Evolutionary conservation across 495 filamentous ascomycete genomes (phyloP).

Genomic region (Aspergillus steynii): DNA sequence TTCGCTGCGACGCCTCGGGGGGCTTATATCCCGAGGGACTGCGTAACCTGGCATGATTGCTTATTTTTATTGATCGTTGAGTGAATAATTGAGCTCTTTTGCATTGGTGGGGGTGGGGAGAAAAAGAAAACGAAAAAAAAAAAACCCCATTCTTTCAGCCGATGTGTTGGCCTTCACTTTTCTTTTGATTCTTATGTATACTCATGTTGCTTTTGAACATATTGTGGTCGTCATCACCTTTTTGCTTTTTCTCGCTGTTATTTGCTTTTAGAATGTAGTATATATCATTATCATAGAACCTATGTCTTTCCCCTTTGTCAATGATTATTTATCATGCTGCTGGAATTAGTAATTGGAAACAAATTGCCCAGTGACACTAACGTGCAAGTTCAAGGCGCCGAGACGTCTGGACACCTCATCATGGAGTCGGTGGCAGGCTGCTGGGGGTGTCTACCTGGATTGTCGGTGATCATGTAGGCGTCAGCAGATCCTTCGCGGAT

Average conservation of each 20-base stretch:
- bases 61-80: background rate
- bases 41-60: background rate
- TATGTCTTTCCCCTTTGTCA: background rate
- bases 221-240: background rate
- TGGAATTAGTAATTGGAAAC: background rate
- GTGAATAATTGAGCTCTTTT: background rate
- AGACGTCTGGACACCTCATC: background rate
- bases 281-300: background rate
- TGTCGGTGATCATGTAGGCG: background rate
- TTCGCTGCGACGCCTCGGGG: slow-evolving; percentile 2
- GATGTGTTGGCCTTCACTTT: background rate
- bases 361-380: background rate
- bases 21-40: background rate
- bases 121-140: background rate
- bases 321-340: background rate
- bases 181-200: background rate
- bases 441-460: background rate
- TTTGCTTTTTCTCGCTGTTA: background rate
- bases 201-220: background rate
- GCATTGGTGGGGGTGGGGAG: background rate
- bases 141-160: no score
- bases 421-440: background rate
- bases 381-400: background rate
- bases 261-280: background rate
- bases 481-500: background rate